phyloP scores from a whole-genome alignment of 2,329 filamentous ascomycete species.

The Claviceps humidiphila region DNA sequence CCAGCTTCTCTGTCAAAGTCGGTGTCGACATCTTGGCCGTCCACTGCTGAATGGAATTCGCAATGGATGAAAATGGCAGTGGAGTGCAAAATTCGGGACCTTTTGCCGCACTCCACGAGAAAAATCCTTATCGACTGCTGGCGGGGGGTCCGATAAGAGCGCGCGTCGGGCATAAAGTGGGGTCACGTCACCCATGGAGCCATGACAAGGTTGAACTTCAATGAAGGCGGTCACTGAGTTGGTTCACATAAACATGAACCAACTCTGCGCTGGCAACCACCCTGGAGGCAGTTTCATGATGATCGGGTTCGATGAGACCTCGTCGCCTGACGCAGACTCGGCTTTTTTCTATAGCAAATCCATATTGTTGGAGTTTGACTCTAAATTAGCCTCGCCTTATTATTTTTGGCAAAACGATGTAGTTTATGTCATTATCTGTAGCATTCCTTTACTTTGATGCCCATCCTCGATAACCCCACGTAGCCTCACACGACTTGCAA shows the following conservation, averaged over 20 bases:
- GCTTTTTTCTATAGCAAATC: neutral
- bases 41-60: neutral
- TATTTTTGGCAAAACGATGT: too few relatives aligned
- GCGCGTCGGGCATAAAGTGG: neutral
- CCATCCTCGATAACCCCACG: too few relatives aligned
- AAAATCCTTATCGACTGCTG: slow-evolving; percentile 13
- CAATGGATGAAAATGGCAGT: neutral
- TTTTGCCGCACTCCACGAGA: slow-evolving; percentile 5
- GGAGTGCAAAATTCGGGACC: slow-evolving; percentile 4
- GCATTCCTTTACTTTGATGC: too few relatives aligned
- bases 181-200: too few relatives aligned
- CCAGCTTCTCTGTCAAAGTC: slow-evolving; percentile 73
- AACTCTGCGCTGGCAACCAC: neutral
- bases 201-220: too few relatives aligned
- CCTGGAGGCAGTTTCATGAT: neutral
- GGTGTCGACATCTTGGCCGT: slow-evolving; percentile 25
- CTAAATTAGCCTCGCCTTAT: too few relatives aligned
- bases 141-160: slow-evolving; percentile 9
- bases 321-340: too few relatives aligned
- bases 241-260: too few relatives aligned
- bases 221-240: too few relatives aligned
- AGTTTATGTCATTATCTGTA: too few relatives aligned
- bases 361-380: too few relatives aligned
- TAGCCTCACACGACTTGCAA: too few relatives aligned
- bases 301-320: neutral